A percentile compares a stretch with the other conserved stretches of the same genome.
Evolutionary conservation across 2,329 filamentous ascomycete genomes (phyloP).

Genomic region (Trichoderma harzianum): DNA sequence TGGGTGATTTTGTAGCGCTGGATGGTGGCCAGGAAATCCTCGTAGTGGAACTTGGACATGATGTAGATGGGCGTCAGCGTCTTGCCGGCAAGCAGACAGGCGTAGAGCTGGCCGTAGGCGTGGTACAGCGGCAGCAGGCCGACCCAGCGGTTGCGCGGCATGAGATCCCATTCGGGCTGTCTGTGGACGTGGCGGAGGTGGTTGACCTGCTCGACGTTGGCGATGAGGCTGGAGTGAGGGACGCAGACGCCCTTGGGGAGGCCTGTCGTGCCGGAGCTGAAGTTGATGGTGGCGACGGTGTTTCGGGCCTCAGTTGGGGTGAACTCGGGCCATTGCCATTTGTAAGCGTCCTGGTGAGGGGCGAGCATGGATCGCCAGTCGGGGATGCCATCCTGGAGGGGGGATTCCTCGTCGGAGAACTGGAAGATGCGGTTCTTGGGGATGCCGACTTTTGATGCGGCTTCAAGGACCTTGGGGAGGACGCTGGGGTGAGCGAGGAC

Average conservation of each 20-base stretch:
- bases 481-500: conserved; percentile 48
- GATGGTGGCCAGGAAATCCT: conserved; percentile 49
- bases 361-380: conserved; percentile 44
- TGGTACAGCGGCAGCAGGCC: conserved; percentile 67
- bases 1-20: conserved; percentile 51
- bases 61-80: conserved; percentile 49
- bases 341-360: conserved; percentile 28
- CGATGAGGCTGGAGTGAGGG: conserved; percentile 47
- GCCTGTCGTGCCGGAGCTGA: conserved; percentile 50
- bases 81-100: conserved; percentile 45
- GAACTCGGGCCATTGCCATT: conserved; percentile 42
- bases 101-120: conserved; percentile 54
- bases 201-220: conserved; percentile 49
- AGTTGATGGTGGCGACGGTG: conserved; percentile 46
- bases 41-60: conserved; percentile 54
- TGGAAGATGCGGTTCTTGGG: conserved; percentile 43
- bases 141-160: conserved; percentile 46
- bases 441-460: conserved; percentile 40
- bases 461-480: conserved; percentile 41
- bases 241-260: conserved; percentile 51
- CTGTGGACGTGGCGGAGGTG: conserved; percentile 40
- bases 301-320: conserved; percentile 32
- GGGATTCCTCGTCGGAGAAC: conserved; percentile 42
- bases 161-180: conserved; percentile 27
- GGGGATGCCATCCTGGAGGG: conserved; percentile 31